These are phyloP conservation scores for Penicillium verhagenii DNA, from an alignment of 495 filamentous ascomycete species.

Conservation along the genomic window DNA sequence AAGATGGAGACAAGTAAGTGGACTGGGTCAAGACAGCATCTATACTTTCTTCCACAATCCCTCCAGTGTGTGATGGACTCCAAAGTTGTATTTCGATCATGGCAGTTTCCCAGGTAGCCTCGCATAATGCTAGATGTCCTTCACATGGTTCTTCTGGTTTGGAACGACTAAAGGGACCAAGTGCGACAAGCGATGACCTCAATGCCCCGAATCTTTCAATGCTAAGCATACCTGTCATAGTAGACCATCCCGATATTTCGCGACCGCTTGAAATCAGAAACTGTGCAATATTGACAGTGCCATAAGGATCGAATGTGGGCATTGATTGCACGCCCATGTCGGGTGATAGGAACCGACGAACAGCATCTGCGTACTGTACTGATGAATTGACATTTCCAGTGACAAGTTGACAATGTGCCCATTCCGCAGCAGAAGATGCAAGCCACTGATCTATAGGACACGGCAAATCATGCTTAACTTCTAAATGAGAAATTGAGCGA, in stretches of 20 bases:
- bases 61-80: conserved; percentile 36
- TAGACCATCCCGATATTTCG: conserved; percentile 40
- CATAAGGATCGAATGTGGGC: conserved; percentile 34
- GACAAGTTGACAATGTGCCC: conserved; percentile 33
- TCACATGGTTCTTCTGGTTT: conserved; percentile 6
- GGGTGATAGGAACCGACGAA: conserved; percentile 31
- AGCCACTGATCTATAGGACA: conserved; percentile 30
- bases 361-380: conserved; percentile 33
- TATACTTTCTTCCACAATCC: conserved; percentile 32
- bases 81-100: conserved; percentile 40
- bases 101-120: conserved; percentile 38
- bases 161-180: conserved; percentile 28
- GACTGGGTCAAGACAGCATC: conserved; percentile 29
- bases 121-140: conserved; percentile 8
- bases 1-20: conserved; percentile 26
- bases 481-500: conserved; percentile 34
- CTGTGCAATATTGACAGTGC: conserved; percentile 38
- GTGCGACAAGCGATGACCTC: conserved; percentile 28
- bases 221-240: conserved; percentile 37
- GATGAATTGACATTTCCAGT: conserved; percentile 12
- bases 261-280: conserved; percentile 39
- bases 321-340: conserved; percentile 18
- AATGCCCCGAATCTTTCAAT: conserved; percentile 35
- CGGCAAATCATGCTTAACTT: conserved; percentile 40
- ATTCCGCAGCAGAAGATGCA: conserved; percentile 28